Evolutionary conservation across 305 asterid species (phyloP).

Genomic region (Fraxinus baroniana): DNA sequence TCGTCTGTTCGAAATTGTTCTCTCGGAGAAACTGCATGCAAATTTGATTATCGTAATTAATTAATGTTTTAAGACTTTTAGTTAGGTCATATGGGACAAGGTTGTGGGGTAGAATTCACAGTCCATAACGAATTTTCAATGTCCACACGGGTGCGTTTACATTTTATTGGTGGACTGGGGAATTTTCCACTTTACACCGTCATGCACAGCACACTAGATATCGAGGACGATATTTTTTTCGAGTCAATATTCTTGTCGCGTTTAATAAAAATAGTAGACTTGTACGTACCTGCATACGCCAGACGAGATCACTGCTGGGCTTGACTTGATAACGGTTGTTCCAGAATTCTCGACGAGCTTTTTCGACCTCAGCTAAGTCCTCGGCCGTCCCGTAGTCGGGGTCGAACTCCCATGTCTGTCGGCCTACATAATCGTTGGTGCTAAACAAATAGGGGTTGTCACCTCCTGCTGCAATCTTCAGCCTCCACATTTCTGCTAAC

Average conservation of each 20-base stretch:
- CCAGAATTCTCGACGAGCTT: conserved; percentile 50
- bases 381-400: conserved; percentile 44
- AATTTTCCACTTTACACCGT: background rate
- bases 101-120: background rate
- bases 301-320: conserved; percentile 59
- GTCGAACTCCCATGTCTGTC: conserved; percentile 66
- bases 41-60: background rate
- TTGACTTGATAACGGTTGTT: conserved; percentile 45
- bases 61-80: background rate
- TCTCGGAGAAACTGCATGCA: conserved; percentile 61
- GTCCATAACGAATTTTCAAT: background rate
- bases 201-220: background rate
- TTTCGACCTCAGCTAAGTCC: conserved; percentile 42
- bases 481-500: conserved; percentile 51
- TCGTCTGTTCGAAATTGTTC: conserved; percentile 68
- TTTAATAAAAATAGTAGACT: background rate
- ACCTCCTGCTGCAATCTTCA: conserved; percentile 55
- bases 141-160: background rate
- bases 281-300: conserved; percentile 38
- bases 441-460: conserved; percentile 53
- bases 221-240: background rate
- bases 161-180: background rate
- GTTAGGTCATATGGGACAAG: background rate
- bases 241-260: background rate
- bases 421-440: conserved; percentile 61